Base-by-base conservation (phyloP, 441 rosid genomes). In the Euphorbia corollata region DNA sequence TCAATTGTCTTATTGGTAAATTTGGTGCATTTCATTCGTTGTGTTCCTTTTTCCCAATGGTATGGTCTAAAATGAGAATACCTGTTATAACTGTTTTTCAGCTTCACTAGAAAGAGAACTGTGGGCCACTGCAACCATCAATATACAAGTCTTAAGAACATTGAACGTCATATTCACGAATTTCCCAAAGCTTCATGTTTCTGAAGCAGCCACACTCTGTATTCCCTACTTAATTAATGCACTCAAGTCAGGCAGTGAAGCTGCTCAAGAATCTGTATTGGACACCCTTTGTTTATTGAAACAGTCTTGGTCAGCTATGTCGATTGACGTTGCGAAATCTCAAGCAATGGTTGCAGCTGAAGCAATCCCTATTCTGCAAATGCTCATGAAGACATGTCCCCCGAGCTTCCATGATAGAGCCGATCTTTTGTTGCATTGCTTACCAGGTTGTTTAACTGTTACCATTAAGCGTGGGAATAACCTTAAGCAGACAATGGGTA, bases 21-120 rank as follows among this genome's bases (percentile, higher is more conserved):
- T 19, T 61, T 67, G 27, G 45, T 58, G 38, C 59, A 8, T 10
- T 65, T 24, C 16, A 16, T 23, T 65, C 27, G 56, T 53, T 16
- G 12, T 54, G 18, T 24, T 18, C 13, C 41, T 60, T 20, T 60
- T 61, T 62, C 50, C 43, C 56, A 23, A 20, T 18, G 36, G 11
- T 30, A 19, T 41, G 48, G 23, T 39, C 57, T 59, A 12, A 57
- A 58, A 34, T 57, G 11, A 2, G 66, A 63, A 60, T 43, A 51
- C 57, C 24, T 65, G 59, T 54, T 30, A 19, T 68, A 45, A 64
- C 36, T 61, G 57, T 66, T 53, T 72, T 70, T 81, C 91, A 93
- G 97, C 84, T 80, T 91, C 97, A 54, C 81, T 90, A 32, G 99
- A 93, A 79, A 87, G 96, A 79, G 97, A 93, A 76, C 63, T 89